Percentiles rank a stretch among this genome's conserved stretches.
Conservation (phyloP, 441 rosid species). For the Brassica balearica region DNA sequence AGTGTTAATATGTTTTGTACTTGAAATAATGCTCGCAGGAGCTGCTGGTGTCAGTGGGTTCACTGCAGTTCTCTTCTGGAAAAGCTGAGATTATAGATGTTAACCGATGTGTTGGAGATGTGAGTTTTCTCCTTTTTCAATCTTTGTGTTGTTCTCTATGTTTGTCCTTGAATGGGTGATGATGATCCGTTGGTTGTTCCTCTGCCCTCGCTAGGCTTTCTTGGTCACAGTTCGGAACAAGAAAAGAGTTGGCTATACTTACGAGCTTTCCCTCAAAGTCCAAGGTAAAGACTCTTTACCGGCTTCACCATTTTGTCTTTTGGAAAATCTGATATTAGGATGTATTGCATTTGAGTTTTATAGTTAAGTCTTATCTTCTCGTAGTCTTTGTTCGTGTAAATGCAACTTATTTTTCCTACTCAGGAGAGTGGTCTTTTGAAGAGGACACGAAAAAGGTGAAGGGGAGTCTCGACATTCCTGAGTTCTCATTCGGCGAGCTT, state of each 20-base stretch:
- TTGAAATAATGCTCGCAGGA: constrained; percentile 53
- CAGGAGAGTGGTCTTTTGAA: constrained; percentile 81
- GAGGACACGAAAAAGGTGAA: constrained; percentile 67
- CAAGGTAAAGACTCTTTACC: constrained; percentile 52
- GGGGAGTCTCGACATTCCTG: constrained; percentile 76
- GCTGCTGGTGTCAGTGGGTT: constrained; percentile 63
- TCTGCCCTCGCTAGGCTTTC: constrained; percentile 64
- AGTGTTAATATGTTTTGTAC: not conserved
- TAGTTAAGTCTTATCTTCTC: not conserved
- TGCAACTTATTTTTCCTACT: not conserved
- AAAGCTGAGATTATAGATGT: constrained; percentile 77
- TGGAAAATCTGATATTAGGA: not conserved
- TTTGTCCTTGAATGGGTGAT: constrained; percentile 13
- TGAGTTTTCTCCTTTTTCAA: constrained; percentile 46
- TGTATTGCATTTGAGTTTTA: not conserved
- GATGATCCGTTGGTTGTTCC: not conserved
- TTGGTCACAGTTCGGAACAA: constrained; percentile 89
- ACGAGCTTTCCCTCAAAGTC: constrained; percentile 79
- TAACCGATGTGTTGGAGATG: constrained; percentile 78
- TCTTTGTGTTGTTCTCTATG: not conserved
- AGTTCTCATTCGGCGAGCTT: constrained; percentile 91
- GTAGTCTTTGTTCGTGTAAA: not conserved
- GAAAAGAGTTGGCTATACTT: constrained; percentile 87
- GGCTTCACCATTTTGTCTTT: not conserved
- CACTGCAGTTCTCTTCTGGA: constrained; percentile 73